A percentile compares a stretch with the other conserved stretches of the same genome.
Conservation (phyloP, 495 filamentous ascomycete genomes). For the Lophiostoma macrostomum region DNA sequence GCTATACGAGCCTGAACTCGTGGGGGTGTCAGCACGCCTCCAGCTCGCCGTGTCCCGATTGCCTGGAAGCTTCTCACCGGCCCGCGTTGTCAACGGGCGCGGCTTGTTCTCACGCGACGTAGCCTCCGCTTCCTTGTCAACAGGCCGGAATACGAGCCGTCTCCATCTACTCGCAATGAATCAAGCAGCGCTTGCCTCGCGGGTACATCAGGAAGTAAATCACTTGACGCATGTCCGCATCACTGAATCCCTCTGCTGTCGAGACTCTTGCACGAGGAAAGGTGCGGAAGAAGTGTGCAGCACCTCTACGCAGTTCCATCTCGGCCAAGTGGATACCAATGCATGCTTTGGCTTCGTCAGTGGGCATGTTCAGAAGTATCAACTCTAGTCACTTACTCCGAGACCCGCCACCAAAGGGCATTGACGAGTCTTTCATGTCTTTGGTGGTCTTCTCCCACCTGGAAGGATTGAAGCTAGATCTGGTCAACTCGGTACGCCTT, state of each 20-base stretch:
- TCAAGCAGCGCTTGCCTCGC: slow-evolving; percentile 27
- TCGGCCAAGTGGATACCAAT: slow-evolving; percentile 34
- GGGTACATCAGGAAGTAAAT: slow-evolving; percentile 38
- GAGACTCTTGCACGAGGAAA: slow-evolving; percentile 11
- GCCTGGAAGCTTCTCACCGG: too few relatives aligned
- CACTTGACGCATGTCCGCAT: slow-evolving; percentile 31
- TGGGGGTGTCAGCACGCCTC: too few relatives aligned
- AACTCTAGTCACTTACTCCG: slow-evolving; percentile 13
- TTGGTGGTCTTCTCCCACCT: slow-evolving; percentile 7
- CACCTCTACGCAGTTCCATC: slow-evolving; percentile 35
- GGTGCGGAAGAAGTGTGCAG: slow-evolving; percentile 30
- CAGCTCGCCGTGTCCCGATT: too few relatives aligned
- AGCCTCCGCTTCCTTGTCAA: not conserved
- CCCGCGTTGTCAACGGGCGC: too few relatives aligned
- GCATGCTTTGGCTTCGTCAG: not conserved
- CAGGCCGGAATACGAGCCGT: too few relatives aligned
- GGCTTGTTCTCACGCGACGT: too few relatives aligned
- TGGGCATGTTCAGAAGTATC: not conserved
- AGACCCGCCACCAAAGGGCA: slow-evolving; percentile 33
- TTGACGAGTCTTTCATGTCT: slow-evolving; percentile 20
- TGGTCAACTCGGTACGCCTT: not conserved
- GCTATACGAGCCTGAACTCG: too few relatives aligned
- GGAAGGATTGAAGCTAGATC: not conserved
- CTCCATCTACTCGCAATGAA: too few relatives aligned
- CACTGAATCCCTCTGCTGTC: slow-evolving; percentile 11